Base-by-base conservation (phyloP, 106 monocot species). In the Dendrobium chrysotoxum region DNA sequence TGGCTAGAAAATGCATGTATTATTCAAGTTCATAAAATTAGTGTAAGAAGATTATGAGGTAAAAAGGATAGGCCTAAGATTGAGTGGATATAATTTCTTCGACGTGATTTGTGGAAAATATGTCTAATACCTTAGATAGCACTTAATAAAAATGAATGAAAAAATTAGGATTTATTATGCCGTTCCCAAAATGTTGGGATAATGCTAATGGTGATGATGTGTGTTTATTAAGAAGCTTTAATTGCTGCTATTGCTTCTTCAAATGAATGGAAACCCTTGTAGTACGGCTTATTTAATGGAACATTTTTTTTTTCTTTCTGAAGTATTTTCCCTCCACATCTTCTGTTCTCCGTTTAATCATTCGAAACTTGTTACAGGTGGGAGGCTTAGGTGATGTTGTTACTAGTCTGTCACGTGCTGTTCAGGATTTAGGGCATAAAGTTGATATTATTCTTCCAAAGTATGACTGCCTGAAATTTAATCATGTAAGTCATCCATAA, bases 361-460 rank as follows among this genome's bases (percentile, higher is more conserved):
- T 70, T 68, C 64, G 46, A 44, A 53, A 81, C 31, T 87, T 76
- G 76, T 21, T 86, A 72, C 81, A 98, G 98, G 95, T 98, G 16
- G 98, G 98, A 79, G 98, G 98, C 47, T 92, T 98, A 81, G 98
- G 98, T 40, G 98, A 98, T 88, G 98, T 98, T 81, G 98, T 98
- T 82, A 98, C 98, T 77, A 91, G 98, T 84, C 92, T 92, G 73
- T 98, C 98, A 75, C 92, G 98, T 85, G 98, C 98, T 82, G 92
- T 98, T 78, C 92, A 90, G 82, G 98, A 98, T 85, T 85, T 98
- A 80, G 98, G 98, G 21, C 95, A 98, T 81, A 86, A 61, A 44
- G 92, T 98, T 61, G 89, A 94, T 47, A 88, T 98, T 80, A 88
- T 98, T 84, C 84, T 98, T 82, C 98, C 98, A 25, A 98, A 98